These are phyloP conservation scores for Chlamydomonas asymmetrica DNA, from an alignment of 139 green algal species.

Conservation along the genomic window DNA sequence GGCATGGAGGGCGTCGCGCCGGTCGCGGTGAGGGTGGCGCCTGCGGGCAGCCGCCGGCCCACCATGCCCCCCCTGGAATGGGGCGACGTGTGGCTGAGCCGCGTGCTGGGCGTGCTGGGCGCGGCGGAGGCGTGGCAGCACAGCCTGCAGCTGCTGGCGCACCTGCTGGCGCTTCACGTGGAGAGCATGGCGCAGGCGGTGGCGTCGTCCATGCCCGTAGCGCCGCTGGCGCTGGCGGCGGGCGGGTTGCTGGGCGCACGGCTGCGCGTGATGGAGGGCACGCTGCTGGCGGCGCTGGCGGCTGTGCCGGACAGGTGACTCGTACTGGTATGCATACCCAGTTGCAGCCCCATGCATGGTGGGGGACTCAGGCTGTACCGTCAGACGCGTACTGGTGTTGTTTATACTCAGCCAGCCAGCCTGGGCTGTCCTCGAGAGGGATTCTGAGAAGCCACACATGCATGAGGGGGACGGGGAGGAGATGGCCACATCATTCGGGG, in stretches of 20 bases:
- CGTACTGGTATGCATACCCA: too few relatives aligned
- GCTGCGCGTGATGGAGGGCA: constrained; percentile 4
- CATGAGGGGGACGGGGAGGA: too few relatives aligned
- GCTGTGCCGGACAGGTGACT: not conserved
- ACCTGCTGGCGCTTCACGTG: constrained; percentile 15
- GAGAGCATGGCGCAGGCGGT: constrained; percentile 9
- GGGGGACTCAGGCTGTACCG: too few relatives aligned
- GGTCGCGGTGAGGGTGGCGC: too few relatives aligned
- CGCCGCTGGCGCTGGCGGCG: constrained; percentile 2
- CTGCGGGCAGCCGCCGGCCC: not conserved
- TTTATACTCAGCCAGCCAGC: too few relatives aligned
- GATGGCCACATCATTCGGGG: too few relatives aligned
- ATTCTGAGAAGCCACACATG: too few relatives aligned
- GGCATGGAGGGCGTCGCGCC: not conserved
- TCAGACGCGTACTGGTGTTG: too few relatives aligned
- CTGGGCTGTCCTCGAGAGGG: too few relatives aligned
- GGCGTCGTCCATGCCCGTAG: not conserved
- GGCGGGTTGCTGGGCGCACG: constrained; percentile 15
- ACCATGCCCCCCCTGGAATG: not conserved
- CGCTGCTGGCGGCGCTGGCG: constrained; percentile 10
- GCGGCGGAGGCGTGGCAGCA: constrained; percentile 6
- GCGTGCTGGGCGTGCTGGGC: constrained; percentile 12
- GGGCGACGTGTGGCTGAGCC: constrained; percentile 14
- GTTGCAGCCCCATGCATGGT: too few relatives aligned
- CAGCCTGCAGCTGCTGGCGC: constrained; percentile 20